Evolutionary conservation across 306 rosid genomes (phyloP).

Genomic region (Hippophae gyantsensis): DNA sequence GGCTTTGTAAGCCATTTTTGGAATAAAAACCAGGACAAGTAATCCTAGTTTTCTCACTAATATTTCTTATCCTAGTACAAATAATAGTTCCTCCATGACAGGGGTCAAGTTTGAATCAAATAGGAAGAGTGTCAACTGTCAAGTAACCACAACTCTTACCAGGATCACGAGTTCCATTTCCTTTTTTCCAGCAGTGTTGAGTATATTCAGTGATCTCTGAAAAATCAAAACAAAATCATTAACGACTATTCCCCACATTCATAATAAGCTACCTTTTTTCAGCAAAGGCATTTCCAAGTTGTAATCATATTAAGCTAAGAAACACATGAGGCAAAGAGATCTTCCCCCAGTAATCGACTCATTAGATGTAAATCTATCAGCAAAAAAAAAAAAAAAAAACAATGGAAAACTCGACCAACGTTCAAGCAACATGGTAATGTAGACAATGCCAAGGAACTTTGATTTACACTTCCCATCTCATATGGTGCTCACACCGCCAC

Average conservation of each 20-base stretch:
- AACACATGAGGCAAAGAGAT: neutral
- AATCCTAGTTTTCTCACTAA: too few species aligned
- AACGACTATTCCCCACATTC: neutral
- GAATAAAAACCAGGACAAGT: too few species aligned
- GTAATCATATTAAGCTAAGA: neutral
- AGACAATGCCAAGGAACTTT: too few species aligned
- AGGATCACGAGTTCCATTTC: slow-evolving; percentile 46
- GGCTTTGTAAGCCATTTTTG: too few species aligned
- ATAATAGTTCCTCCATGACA: neutral
- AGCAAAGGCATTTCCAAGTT: slow-evolving; percentile 10
- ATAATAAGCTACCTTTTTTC: slow-evolving; percentile 2
- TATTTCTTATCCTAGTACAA: neutral
- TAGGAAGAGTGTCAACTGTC: slow-evolving; percentile 15
- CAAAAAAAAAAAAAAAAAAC: too few species aligned
- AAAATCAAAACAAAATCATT: slow-evolving; percentile 17
- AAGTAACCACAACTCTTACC: slow-evolving; percentile 29
- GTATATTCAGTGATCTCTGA: slow-evolving; percentile 66
- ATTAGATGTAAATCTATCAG: too few species aligned
- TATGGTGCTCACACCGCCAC: too few species aligned
- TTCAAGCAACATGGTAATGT: too few species aligned
- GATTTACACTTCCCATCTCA: too few species aligned
- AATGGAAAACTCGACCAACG: too few species aligned
- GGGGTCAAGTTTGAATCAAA: neutral
- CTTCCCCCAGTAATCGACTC: neutral
- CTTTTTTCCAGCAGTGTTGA: slow-evolving; percentile 60